Base-by-base conservation (phyloP, 2,329 filamentous ascomycete genomes). In the Aureobasidium sp. region DNA sequence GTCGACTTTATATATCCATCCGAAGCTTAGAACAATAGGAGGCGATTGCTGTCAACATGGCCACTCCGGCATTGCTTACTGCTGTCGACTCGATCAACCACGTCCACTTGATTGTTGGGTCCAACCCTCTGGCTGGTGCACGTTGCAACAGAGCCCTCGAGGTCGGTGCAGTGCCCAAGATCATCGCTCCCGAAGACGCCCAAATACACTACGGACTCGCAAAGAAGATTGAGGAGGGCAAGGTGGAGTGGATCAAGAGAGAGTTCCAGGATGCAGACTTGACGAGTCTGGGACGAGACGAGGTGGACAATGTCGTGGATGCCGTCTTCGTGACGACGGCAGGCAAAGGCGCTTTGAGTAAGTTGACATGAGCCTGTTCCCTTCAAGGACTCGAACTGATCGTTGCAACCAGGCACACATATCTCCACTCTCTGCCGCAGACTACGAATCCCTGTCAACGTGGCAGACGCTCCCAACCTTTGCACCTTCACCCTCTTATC, bases 401-500 rank as follows among this genome's bases (percentile, higher is more conserved):
- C 6, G 2, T 2, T 44, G 10, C 26, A 15, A 20, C 2, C 34
- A 57, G 53, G 79, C 62, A 75, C 81, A 32, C 84, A 84, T 66
- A 88, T 97, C 65, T 90, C 90, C 0, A 79, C 78, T 5, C 79
- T 92, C 4, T 97, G 94, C 77, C 84, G 82, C 64, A 83, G 87
- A 51, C 80, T 92, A 64, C 85, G 94, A 48, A 94, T 99, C 68
- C 93, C 93, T 36, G 82, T 99, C 71, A 99, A 99, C 75, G 91
- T 97, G 29, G 85, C 91, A 64, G 94, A 99, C 76, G 84, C 89
- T 0, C 90, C 93, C 0, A 82, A 85, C 37, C 86, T 97, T 17
- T 97, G 91, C 78, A 90, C 90, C 29, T 96, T 99, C 74, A 88
- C 89, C 5, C 82, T 99, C 58, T 85, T 97, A 50, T 94, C 91